These are phyloP conservation scores for Rhododendron ferrugineum DNA, from an alignment of 148 eudicot genomes.

Conservation along the genomic window DNA sequence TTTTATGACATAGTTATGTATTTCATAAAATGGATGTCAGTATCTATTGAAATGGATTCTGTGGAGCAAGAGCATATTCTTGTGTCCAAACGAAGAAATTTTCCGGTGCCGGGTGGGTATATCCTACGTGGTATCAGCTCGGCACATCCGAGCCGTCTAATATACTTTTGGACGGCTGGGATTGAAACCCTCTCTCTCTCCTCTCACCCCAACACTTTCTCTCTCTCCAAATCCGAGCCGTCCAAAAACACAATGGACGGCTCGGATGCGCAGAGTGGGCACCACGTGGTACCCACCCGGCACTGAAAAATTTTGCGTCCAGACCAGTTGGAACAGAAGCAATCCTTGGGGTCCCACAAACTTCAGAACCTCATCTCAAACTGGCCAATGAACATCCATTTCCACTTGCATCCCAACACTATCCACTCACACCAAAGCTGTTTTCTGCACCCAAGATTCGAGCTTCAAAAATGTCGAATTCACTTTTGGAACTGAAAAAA, in stretches of 20 bases:
- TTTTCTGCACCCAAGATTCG: background rate
- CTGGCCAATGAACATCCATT: constrained; percentile 13
- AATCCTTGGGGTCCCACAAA: constrained; percentile 8
- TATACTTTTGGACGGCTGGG: too few species aligned
- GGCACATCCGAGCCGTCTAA: too few species aligned
- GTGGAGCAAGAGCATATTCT: background rate
- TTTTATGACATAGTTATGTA: background rate
- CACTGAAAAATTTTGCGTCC: too few species aligned
- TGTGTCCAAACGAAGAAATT: background rate
- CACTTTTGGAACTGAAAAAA: background rate
- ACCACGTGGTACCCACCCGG: too few species aligned
- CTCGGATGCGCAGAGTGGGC: too few species aligned
- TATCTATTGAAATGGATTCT: background rate
- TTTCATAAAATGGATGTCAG: background rate
- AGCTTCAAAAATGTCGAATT: constrained; percentile 9
- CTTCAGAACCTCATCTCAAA: constrained; percentile 5
- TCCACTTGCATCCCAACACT: background rate
- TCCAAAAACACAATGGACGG: too few species aligned
- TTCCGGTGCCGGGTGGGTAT: too few species aligned
- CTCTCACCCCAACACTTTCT: too few species aligned
- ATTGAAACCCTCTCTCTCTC: too few species aligned
- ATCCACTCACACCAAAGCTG: constrained; percentile 4
- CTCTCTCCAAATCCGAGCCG: too few species aligned
- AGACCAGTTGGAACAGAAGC: background rate
- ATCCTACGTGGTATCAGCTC: too few species aligned